phyloP scores from a whole-genome alignment of 1,284 basidiomycete species.

The Xerocomus nothofagi region DNA sequence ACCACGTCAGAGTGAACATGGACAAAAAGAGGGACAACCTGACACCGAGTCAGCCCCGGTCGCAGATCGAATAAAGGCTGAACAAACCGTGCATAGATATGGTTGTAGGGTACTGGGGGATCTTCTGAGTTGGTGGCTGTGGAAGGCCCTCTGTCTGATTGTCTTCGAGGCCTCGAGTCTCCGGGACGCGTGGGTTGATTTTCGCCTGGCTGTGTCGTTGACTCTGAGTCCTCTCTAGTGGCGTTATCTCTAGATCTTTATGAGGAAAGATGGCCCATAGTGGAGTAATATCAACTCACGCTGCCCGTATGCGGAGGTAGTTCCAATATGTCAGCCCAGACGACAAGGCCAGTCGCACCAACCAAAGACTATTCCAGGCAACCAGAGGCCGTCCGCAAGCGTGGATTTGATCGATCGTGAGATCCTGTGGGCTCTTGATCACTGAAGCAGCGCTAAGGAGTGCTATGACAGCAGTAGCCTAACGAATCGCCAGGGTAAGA shows the following conservation, averaged over 20 bases:
- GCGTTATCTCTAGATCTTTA: slow-evolving; percentile 23
- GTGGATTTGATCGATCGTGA: slow-evolving; percentile 54
- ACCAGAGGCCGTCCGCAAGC: slow-evolving; percentile 70
- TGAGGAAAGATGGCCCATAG: slow-evolving; percentile 10
- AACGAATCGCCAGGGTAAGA: slow-evolving; percentile 13
- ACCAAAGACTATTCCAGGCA: slow-evolving; percentile 70
- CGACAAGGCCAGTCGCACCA: slow-evolving; percentile 55
- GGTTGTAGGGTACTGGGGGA: slow-evolving; percentile 33
- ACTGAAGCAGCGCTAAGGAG: slow-evolving; percentile 53
- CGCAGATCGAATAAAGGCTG: background rate
- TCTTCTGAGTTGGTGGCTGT: slow-evolving; percentile 24
- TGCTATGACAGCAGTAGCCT: slow-evolving; percentile 57
- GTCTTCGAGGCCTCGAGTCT: slow-evolving; percentile 27
- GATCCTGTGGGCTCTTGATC: slow-evolving; percentile 49
- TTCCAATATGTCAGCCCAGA: slow-evolving; percentile 59
- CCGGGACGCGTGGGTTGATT: slow-evolving; percentile 13
- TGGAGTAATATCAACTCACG: slow-evolving; percentile 33
- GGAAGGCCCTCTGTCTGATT: slow-evolving; percentile 26
- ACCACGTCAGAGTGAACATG: slow-evolving; percentile 73
- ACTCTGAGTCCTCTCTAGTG: slow-evolving; percentile 31
- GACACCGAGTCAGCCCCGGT: background rate
- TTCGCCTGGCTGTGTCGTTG: slow-evolving; percentile 20
- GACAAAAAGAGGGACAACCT: slow-evolving; percentile 67
- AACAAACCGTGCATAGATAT: slow-evolving; percentile 43
- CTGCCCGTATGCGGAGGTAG: slow-evolving; percentile 49